A percentile compares a stretch with the other conserved stretches of the same genome.
Conservation (phyloP, 129 eudicot genomes). For the Pittosporum tobira region DNA sequence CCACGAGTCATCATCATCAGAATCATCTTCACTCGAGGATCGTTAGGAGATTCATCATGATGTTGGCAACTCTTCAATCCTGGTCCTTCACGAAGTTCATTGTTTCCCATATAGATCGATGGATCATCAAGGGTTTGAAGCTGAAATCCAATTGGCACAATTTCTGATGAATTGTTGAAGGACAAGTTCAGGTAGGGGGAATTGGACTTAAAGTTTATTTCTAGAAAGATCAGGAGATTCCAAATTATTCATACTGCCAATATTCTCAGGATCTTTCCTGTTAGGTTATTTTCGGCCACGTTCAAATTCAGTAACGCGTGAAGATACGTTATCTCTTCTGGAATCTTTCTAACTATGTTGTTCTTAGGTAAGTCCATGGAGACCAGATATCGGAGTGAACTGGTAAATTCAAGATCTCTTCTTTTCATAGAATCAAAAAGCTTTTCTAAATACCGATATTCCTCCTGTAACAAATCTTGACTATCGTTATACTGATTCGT, state of each 20-base stretch:
- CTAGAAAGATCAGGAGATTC: neutral
- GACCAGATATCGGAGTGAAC: neutral
- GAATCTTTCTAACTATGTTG: neutral
- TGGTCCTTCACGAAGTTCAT: neutral
- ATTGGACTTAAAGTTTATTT: neutral
- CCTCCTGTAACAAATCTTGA: neutral
- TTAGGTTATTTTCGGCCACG: neutral
- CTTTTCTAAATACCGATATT: neutral
- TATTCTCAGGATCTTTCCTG: no score
- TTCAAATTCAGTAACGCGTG: neutral
- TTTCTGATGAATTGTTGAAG: neutral
- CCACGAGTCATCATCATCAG: neutral
- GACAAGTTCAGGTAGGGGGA: neutral
- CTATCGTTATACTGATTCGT: neutral
- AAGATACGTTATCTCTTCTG: neutral
- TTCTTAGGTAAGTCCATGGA: neutral
- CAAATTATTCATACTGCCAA: no score
- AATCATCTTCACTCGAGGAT: neutral
- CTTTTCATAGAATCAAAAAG: neutral
- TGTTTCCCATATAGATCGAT: neutral
- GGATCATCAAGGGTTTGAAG: neutral
- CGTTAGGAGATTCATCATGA: neutral
- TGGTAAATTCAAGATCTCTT: neutral
- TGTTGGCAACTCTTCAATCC: neutral
- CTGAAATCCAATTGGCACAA: neutral